Conservation (phyloP, 2,329 filamentous ascomycete species). For the Aspergillus caelatus region DNA sequence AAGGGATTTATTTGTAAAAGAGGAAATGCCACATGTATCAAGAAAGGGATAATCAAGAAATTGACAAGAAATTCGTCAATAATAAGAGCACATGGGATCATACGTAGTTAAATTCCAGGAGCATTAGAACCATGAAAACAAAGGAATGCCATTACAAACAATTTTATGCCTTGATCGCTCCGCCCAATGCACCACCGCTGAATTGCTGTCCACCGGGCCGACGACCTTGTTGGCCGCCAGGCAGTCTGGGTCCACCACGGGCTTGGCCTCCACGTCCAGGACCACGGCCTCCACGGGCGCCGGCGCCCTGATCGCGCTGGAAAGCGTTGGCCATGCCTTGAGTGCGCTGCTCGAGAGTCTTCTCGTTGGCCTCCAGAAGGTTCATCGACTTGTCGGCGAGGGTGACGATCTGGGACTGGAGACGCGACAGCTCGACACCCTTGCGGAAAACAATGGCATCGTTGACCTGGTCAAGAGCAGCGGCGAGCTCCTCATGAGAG, state of each 20-base stretch:
- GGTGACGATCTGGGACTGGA: constrained; percentile 92
- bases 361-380: constrained; percentile 96
- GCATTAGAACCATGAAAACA: constrained; percentile 27
- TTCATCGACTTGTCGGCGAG: constrained; percentile 94
- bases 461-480: constrained; percentile 96
- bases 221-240: constrained; percentile 45
- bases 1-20: constrained; percentile 25
- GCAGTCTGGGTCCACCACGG: constrained; percentile 41
- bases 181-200: constrained; percentile 53
- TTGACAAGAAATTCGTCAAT: constrained; percentile 8
- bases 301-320: constrained; percentile 84
- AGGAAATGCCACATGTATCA: constrained; percentile 21
- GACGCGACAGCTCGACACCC: constrained; percentile 93
- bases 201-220: constrained; percentile 54
- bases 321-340: constrained; percentile 95
- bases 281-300: constrained; percentile 66
- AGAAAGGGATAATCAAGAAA: constrained; percentile 12
- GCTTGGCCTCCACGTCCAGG: constrained; percentile 43
- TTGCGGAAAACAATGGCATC: constrained; percentile 98
- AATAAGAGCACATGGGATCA: constrained; percentile 22
- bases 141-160: constrained; percentile 37
- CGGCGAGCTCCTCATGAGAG: constrained; percentile 95
- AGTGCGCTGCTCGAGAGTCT: constrained; percentile 94
- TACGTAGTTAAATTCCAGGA: constrained; percentile 28
- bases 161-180: constrained; percentile 54